Evolutionary conservation across 306 rosid genomes (phyloP), one percentile per base, ranked within the genome.

Genomic region (Glycyrrhiza uralensis): DNA sequence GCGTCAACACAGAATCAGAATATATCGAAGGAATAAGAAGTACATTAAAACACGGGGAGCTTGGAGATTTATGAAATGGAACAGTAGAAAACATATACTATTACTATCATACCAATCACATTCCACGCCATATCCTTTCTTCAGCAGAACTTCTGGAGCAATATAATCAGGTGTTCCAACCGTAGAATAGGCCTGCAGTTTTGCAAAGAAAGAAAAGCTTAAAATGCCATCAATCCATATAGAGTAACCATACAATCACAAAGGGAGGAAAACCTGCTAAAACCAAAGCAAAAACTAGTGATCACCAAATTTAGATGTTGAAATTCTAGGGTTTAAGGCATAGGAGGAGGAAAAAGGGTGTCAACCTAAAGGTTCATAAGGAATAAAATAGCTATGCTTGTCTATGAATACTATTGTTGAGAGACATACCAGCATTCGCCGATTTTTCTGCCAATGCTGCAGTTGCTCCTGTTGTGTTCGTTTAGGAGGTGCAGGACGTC

Each of bases 91-190:
- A 36, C 57, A 57, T 61, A 46, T 42, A 47, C 23, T 65, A 74
- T 2, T 26, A 47, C 23, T 65, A 74, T 2, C 22, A 70, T 76
- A 92, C 97, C 97, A 92, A 78, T 92, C 97, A 67, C 97, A 92
- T 75, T 92, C 97, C 77, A 89, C 74, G 41, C 96, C 97, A 75
- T 92, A 92, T 81, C 97, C 97, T 83, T 78, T 89, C 80, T 90
- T 87, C 80, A 87, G 76, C 47, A 91, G 66, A 32, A 91, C 97
- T 74, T 91, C 97, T 7, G 97, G 93, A 49, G 97, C 97, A 81
- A 92, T 92, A 80, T 89, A 92, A 63, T 92, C 97, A 7, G 96
- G 97, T 15, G 97, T 92, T 80, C 97, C 97, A 66, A 92, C 97
- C 0, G 93, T 88, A 60, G 96, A 92, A 83, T 85, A 92, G 29